Evolutionary conservation across 495 filamentous ascomycete species (phyloP).

Genomic region (Lindgomyces ingoldianus): DNA sequence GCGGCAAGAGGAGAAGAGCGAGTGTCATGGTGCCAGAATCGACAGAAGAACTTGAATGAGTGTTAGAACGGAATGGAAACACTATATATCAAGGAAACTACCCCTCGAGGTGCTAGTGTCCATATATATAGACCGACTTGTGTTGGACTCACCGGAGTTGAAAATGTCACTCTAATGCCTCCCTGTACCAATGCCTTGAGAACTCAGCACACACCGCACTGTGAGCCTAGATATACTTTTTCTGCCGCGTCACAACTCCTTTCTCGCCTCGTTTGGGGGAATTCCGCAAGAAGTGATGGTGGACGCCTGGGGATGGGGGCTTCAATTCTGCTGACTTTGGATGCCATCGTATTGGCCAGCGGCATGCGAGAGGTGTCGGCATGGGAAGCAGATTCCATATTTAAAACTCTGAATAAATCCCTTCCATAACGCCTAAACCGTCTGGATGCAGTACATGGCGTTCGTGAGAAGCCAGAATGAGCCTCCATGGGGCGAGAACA

Average conservation of each 20-base stretch:
- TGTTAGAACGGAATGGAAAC: not conserved
- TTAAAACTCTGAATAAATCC: not conserved
- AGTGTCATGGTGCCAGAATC: not conserved
- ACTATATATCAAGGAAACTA: too few relatives aligned
- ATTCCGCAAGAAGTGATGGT: not conserved
- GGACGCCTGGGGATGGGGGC: not conserved
- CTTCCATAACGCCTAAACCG: not conserved
- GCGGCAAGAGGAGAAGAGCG: not conserved
- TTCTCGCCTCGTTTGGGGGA: not conserved
- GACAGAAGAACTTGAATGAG: not conserved
- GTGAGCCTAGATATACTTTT: not conserved
- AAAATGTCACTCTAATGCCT: not conserved
- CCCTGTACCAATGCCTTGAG: not conserved
- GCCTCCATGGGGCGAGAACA: not conserved
- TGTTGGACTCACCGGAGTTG: not conserved
- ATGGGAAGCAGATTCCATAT: not conserved
- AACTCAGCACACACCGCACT: not conserved
- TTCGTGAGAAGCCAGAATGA: not conserved
- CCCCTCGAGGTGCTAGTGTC: too few relatives aligned
- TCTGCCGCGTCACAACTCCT: not conserved
- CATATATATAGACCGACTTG: too few relatives aligned
- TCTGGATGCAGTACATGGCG: not conserved
- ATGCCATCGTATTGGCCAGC: not conserved
- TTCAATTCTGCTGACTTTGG: not conserved
- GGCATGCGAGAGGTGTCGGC: not conserved